phyloP scores from a whole-genome alignment of 2,329 filamentous ascomycete species.

The Aspergillus transmontanensis region DNA sequence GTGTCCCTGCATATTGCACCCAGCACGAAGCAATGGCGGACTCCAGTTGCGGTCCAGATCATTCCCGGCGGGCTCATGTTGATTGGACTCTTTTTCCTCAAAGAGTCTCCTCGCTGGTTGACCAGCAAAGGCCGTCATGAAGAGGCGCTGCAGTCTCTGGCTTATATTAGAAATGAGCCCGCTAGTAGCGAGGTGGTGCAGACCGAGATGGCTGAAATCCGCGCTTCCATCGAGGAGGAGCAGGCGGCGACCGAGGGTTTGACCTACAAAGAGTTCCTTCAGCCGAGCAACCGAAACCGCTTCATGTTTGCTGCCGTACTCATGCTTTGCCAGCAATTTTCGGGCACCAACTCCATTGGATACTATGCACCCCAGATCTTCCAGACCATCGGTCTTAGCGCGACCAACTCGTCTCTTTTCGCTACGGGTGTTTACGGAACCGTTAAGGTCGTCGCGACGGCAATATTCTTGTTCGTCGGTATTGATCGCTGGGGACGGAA shows the following conservation, averaged over 20 bases:
- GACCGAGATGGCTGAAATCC: slow-evolving; percentile 43
- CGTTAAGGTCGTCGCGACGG: slow-evolving; percentile 41
- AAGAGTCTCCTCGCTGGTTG: slow-evolving; percentile 58
- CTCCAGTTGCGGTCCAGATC: slow-evolving; percentile 57
- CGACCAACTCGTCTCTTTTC: slow-evolving; percentile 37
- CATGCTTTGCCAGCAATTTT: slow-evolving; percentile 47
- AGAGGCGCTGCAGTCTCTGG: slow-evolving; percentile 44
- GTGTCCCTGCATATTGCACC: slow-evolving; percentile 48
- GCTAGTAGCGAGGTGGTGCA: slow-evolving; percentile 28
- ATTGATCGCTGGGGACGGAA: slow-evolving; percentile 44
- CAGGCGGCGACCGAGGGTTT: slow-evolving; percentile 42
- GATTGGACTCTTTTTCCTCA: slow-evolving; percentile 53
- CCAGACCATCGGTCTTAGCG: slow-evolving; percentile 37
- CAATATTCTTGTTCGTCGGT: slow-evolving; percentile 39
- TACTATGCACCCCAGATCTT: slow-evolving; percentile 46
- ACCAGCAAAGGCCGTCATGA: slow-evolving; percentile 53
- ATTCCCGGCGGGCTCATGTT: slow-evolving; percentile 55
- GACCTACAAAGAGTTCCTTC: slow-evolving; percentile 44
- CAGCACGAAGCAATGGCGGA: slow-evolving; percentile 54
- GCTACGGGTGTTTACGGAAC: slow-evolving; percentile 43
- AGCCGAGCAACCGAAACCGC: slow-evolving; percentile 41
- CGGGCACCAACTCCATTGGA: slow-evolving; percentile 42
- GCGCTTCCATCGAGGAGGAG: slow-evolving; percentile 46
- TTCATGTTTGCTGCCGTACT: slow-evolving; percentile 39
- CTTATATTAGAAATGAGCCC: slow-evolving; percentile 40